Evolutionary conservation across 169 alveolate species (phyloP).

Genomic region (Theileria equi): DNA sequence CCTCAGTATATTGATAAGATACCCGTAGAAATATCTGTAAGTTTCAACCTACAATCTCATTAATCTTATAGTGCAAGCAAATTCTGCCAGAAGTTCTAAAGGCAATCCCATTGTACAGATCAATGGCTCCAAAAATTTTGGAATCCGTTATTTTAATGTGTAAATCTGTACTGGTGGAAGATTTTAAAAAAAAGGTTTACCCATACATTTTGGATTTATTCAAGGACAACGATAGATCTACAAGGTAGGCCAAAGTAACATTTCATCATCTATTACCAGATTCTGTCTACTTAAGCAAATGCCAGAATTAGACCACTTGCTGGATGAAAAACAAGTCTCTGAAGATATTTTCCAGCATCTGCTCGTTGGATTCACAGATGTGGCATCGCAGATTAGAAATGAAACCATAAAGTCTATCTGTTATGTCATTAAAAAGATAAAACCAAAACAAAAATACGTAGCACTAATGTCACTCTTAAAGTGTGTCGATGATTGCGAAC

Average conservation of each 20-base stretch:
- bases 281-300: conserved; percentile 41
- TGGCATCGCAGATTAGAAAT: conserved; percentile 65
- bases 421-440: conserved; percentile 66
- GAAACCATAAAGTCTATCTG: conserved; percentile 69
- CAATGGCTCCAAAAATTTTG: conserved; percentile 41
- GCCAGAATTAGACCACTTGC: conserved; percentile 50
- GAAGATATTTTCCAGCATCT: conserved; percentile 43
- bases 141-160: conserved; percentile 56
- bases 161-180: conserved; percentile 46
- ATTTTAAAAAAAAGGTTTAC: conserved; percentile 50
- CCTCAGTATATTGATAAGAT: conserved; percentile 44
- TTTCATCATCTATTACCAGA: not conserved
- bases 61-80: conserved; percentile 50
- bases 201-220: conserved; percentile 39
- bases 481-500: conserved; percentile 65
- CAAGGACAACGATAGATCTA: conserved; percentile 52
- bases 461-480: conserved; percentile 49
- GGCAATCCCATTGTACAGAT: conserved; percentile 41
- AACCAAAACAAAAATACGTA: conserved; percentile 29
- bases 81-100: conserved; percentile 51
- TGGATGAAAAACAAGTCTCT: conserved; percentile 49
- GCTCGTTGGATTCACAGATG: conserved; percentile 64
- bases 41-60: not conserved
- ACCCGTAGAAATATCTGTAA: conserved; percentile 55
- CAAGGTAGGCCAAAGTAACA: conserved; percentile 14